Evolutionary conservation across 2,329 filamentous ascomycete species (phyloP).

Genomic region (Cordyceps cateniannulata): DNA sequence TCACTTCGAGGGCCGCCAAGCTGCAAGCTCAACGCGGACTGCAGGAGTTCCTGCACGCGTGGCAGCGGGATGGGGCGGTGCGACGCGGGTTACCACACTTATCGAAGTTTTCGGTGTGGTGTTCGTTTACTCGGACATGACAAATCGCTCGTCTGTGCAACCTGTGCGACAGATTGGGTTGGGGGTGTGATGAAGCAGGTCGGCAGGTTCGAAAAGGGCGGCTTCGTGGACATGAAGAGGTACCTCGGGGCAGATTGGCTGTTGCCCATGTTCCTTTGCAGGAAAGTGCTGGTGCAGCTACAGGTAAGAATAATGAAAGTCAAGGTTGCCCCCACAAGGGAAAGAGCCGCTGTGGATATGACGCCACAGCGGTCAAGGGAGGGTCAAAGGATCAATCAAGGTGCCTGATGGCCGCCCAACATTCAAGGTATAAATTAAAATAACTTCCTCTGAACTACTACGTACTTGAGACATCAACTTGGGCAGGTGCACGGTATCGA

Average conservation of each 20-base stretch:
- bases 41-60: slow-evolving; percentile 9
- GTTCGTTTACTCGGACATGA: neutral
- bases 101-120: neutral
- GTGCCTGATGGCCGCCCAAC: neutral
- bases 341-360: slow-evolving; percentile 11
- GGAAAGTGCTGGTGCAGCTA: neutral
- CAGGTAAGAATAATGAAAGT: neutral
- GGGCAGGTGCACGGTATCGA: no score
- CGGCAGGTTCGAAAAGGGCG: neutral
- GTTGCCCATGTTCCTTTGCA: neutral
- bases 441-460: neutral
- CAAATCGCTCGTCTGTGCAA: slow-evolving; percentile 3
- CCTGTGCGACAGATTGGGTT: neutral
- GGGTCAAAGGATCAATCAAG: neutral
- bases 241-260: neutral
- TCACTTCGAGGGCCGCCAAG: neutral
- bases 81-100: neutral
- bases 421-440: neutral
- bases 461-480: no score
- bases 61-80: slow-evolving; percentile 6
- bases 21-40: slow-evolving; percentile 4
- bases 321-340: neutral
- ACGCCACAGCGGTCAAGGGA: slow-evolving; percentile 3
- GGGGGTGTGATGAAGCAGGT: neutral
- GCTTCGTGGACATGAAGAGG: neutral